Base-by-base conservation (phyloP, 192 early-diverging fungal species). In the Glomus cerebriforme region DNA sequence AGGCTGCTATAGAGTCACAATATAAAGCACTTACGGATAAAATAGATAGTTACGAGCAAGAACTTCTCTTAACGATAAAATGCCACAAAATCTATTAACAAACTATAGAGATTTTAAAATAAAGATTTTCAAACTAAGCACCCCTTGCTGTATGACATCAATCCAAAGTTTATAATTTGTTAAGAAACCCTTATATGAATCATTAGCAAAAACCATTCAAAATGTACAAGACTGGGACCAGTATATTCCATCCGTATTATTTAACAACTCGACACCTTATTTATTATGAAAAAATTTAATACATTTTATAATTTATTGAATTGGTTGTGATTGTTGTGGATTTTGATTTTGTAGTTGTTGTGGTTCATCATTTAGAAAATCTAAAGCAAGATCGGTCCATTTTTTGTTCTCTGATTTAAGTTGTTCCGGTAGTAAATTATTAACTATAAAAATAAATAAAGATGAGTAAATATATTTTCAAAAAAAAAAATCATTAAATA, bases 1-100 rank as follows among this genome's bases (percentile, higher is more conserved):
- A 68, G n/a, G 32, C 22, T 22, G 37, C 19, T 9, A 39, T 68
- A 19, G 66, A 68, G 10, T 68, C 66, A 9, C 32, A 68, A n/a
- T 68, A 39, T 37, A 68, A 68, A 35, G 66, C 66, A 8, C 34
- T 68, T 17, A 37, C 22, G 19, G 66, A 68, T 68, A 68, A 35
- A 68, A 68, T 68, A 39, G 66, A 68, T n/a, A 35, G 66, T n/a
- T 68, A 68, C 7, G 32, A 68, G 6, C 66, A 68, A 68, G 66
- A 68, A 37, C 31, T 68, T 43, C 31, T 68, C n/a, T 37, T 68
- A 19, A 68, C 66, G 0, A 39, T 31, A 39, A 68, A 35, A 35
- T n/a, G 31, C 31, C 62, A 64, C 5, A 64, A 64, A 64, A 26
- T 60, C n/a, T 43, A 12, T 43, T 43, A 43, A 43, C 12, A 43